Conservation (phyloP, 495 filamentous ascomycete genomes). For the Clavariopsis aquatica region DNA sequence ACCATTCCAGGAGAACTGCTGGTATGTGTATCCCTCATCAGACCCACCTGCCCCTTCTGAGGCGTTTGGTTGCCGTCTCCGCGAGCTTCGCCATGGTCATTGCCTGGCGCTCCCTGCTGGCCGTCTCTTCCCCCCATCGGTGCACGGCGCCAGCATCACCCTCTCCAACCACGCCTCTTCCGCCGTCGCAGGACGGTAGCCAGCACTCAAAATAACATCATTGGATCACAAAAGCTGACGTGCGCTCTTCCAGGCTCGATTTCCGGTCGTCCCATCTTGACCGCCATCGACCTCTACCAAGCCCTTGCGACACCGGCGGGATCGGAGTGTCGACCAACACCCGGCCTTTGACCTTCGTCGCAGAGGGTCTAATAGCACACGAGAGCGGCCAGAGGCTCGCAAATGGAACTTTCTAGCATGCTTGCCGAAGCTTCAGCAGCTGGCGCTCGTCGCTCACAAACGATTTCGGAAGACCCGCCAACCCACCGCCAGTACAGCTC, state of each 20-base stretch:
- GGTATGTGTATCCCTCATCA: slow-evolving; percentile 34
- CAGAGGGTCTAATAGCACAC: slow-evolving; percentile 1
- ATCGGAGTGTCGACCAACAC: slow-evolving; percentile 29
- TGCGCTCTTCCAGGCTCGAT: slow-evolving; percentile 1
- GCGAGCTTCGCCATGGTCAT: slow-evolving; percentile 2
- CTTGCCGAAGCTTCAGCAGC: slow-evolving; percentile 42
- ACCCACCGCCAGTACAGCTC: slow-evolving; percentile 48
- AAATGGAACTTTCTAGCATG: slow-evolving; percentile 52
- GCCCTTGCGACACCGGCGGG: slow-evolving; percentile 40
- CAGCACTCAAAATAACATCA: slow-evolving; percentile 14
- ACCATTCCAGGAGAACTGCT: slow-evolving; percentile 5
- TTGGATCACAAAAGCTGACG: slow-evolving; percentile 13
- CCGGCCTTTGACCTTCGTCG: slow-evolving; percentile 14
- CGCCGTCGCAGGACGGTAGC: slow-evolving; percentile 13
- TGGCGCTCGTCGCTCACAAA: slow-evolving; percentile 13
- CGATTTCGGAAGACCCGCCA: slow-evolving; percentile 6
- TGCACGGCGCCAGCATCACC: slow-evolving; percentile 5
- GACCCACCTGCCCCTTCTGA: slow-evolving; percentile 6
- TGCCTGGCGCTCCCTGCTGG: slow-evolving; percentile 18
- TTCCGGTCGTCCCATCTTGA: slow-evolving; percentile 9
- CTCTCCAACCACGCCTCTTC: slow-evolving; percentile 8
- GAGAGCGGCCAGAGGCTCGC: background rate
- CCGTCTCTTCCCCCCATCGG: slow-evolving; percentile 33
- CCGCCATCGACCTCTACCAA: slow-evolving; percentile 21
- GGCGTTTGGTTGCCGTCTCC: background rate